Evolutionary conservation across 2,329 filamentous ascomycete species (phyloP).

Genomic region (Colletotrichum endophyticum): DNA sequence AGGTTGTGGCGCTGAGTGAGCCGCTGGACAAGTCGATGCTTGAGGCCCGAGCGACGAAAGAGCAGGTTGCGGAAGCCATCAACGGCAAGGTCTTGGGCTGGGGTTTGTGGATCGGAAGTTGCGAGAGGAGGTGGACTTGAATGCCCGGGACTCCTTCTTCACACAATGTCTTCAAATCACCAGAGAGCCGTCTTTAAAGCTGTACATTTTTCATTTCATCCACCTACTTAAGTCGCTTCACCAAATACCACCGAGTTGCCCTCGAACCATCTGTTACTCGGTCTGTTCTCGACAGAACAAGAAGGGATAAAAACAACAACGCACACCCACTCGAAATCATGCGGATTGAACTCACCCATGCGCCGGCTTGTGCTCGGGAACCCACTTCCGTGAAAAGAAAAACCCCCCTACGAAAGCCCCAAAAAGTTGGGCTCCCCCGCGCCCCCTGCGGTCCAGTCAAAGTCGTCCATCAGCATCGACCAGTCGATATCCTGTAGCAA

Average conservation of each 20-base stretch:
- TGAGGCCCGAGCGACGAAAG: conserved; percentile 40
- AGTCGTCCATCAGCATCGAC: conserved; percentile 55
- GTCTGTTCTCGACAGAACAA: neutral
- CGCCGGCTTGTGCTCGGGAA: neutral
- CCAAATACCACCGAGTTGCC: neutral
- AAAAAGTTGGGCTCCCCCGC: conserved; percentile 17
- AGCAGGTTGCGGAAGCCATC: conserved; percentile 47
- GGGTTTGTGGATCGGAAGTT: conserved; percentile 52
- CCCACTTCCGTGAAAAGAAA: neutral
- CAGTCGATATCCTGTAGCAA: conserved; percentile 52
- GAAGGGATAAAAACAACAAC: neutral
- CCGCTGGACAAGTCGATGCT: conserved; percentile 42
- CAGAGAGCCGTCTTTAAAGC: neutral
- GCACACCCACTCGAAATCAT: neutral
- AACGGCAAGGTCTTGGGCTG: conserved; percentile 53
- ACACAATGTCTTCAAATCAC: neutral
- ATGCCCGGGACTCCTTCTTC: neutral
- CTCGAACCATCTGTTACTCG: neutral
- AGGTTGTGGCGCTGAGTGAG: conserved; percentile 51
- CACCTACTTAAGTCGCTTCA: neutral
- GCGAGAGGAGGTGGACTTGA: conserved; percentile 42
- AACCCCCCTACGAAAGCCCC: neutral
- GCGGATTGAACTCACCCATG: neutral
- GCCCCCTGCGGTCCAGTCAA: conserved; percentile 43
- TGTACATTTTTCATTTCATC: neutral